These are phyloP conservation scores for Diphasiastrum complanatum DNA, from an alignment of 83 land plant species.

Conservation along the genomic window DNA sequence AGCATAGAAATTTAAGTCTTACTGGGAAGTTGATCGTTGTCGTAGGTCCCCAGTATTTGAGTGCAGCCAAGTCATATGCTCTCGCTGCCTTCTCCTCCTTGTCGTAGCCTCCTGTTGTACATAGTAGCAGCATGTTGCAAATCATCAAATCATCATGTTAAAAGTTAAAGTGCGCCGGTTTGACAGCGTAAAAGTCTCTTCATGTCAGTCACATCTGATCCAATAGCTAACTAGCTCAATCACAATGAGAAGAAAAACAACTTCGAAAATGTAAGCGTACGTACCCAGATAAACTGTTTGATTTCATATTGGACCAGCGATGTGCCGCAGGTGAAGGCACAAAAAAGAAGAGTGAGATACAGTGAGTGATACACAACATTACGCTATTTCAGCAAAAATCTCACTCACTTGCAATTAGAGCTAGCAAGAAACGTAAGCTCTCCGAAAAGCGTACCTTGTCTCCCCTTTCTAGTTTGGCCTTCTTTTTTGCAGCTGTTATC, in stretches of 20 bases:
- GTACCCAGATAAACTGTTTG: too few species aligned
- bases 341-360: too few species aligned
- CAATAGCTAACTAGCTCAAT: too few species aligned
- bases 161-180: too few species aligned
- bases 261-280: too few species aligned
- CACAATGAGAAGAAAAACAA: too few species aligned
- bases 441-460: conserved; percentile 62
- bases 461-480: conserved; percentile 95
- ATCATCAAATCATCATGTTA: neutral
- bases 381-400: too few species aligned
- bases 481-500: conserved; percentile 98
- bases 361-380: too few species aligned
- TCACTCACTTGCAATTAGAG: too few species aligned
- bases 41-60: conserved; percentile 88
- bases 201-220: neutral
- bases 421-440: neutral
- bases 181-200: neutral
- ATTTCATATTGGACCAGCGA: too few species aligned
- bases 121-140: too few species aligned
- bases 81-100: conserved; percentile 93
- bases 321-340: too few species aligned
- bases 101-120: conserved; percentile 91
- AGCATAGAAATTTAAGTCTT: conserved; percentile 19
- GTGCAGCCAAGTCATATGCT: conserved; percentile 87
- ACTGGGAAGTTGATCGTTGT: conserved; percentile 88